These are phyloP conservation scores for Debaryomyces nepalensis DNA, from an alignment of 1,139 yeast genomes.

Conservation along the genomic window DNA sequence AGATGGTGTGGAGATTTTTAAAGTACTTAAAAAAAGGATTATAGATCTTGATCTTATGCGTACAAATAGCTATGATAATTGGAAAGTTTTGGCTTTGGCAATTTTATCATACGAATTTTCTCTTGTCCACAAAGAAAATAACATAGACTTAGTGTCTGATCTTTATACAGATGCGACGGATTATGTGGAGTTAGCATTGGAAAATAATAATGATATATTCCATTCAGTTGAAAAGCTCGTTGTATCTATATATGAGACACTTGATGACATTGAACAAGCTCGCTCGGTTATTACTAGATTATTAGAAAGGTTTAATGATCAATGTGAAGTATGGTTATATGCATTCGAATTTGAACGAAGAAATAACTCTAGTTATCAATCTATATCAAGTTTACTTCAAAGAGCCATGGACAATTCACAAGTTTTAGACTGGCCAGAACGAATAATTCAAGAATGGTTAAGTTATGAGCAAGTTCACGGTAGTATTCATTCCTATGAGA, in stretches of 20 bases:
- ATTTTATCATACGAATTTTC: slow-evolving; percentile 26
- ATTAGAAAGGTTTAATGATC: slow-evolving; percentile 30
- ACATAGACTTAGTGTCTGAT: slow-evolving; percentile 13
- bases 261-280: slow-evolving; percentile 33
- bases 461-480: slow-evolving; percentile 46
- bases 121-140: slow-evolving; percentile 16
- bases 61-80: slow-evolving; percentile 33
- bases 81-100: slow-evolving; percentile 42
- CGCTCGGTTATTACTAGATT: slow-evolving; percentile 31
- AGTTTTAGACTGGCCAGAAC: slow-evolving; percentile 55
- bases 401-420: slow-evolving; percentile 35
- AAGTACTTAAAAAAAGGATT: slow-evolving; percentile 18
- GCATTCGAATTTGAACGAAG: slow-evolving; percentile 44
- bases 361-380: slow-evolving; percentile 24
- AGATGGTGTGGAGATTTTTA: slow-evolving; percentile 17
- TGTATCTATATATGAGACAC: slow-evolving; percentile 32
- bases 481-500: slow-evolving; percentile 24
- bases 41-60: slow-evolving; percentile 23
- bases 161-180: slow-evolving; percentile 18
- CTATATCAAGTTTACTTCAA: slow-evolving; percentile 31
- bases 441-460: slow-evolving; percentile 51
- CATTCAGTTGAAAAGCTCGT: slow-evolving; percentile 50
- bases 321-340: slow-evolving; percentile 55
- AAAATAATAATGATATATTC: slow-evolving; percentile 34
- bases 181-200: slow-evolving; percentile 29